A percentile compares a stretch with the other conserved stretches of the same genome.
Conservation (phyloP, 176 grass and related monocot genomes). For the Thinopyrum elongatum region DNA sequence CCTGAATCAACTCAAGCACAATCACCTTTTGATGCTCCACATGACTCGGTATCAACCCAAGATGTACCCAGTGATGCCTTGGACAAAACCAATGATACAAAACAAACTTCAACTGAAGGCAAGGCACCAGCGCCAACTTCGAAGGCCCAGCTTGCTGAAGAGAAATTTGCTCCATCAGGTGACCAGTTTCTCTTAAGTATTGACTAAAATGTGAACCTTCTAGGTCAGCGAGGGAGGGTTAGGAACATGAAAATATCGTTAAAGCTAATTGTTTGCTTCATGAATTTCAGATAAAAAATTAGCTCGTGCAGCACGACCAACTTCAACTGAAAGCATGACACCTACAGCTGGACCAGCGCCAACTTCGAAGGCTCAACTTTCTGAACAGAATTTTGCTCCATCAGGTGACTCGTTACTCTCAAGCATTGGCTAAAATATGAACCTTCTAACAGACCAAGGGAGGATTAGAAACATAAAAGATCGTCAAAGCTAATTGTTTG, state of each 20-base stretch:
- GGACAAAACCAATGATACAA: not conserved
- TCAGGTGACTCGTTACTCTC: constrained; percentile 22
- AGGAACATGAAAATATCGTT: not conserved
- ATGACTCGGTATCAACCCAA: not conserved
- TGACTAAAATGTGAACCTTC: not conserved
- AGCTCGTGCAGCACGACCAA: not conserved
- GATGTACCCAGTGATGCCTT: too few species aligned
- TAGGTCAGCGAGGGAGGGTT: not conserved
- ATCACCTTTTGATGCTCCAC: constrained; percentile 11
- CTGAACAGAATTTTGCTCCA: not conserved
- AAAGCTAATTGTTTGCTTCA: constrained; percentile 19
- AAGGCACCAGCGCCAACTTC: not conserved
- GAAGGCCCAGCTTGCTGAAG: not conserved
- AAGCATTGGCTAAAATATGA: not conserved
- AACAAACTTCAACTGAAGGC: not conserved
- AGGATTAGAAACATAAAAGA: constrained; percentile 3
- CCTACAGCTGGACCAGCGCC: not conserved
- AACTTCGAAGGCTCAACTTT: not conserved
- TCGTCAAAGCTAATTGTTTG: constrained; percentile 19
- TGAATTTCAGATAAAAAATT: constrained; percentile 26
- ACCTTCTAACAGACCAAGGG: not conserved
- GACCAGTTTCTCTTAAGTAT: constrained; percentile 1
- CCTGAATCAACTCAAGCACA: constrained; percentile 16
- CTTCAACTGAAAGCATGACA: not conserved
- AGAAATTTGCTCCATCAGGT: constrained; percentile 10